Evolutionary conservation across 352 stramenopile species (phyloP).

Genomic region (Globisporangium parvum): DNA sequence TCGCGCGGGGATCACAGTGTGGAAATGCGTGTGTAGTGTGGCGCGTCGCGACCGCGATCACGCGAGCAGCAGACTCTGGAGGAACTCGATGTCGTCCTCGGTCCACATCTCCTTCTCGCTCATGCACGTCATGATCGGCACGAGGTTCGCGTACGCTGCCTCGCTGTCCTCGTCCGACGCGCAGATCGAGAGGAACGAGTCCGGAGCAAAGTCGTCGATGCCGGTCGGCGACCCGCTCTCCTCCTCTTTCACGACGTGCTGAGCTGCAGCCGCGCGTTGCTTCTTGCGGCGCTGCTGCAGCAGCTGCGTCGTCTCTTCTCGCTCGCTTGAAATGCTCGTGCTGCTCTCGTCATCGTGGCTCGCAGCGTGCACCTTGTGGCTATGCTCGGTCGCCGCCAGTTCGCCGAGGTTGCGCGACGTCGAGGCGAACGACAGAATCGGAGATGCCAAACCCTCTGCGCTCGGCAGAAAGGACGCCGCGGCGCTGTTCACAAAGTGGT

Average conservation of each 20-base stretch:
- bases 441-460: slow-evolving; percentile 19
- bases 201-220: slow-evolving; percentile 55
- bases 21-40: no score
- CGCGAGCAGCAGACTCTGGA: slow-evolving; percentile 63
- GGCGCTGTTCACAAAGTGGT: slow-evolving; percentile 4
- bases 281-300: slow-evolving; percentile 9
- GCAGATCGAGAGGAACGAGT: slow-evolving; percentile 44
- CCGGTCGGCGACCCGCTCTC: slow-evolving; percentile 41
- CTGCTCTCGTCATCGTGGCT: not conserved
- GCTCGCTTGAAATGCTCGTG: not conserved
- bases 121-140: slow-evolving; percentile 39
- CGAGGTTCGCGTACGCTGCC: slow-evolving; percentile 29
- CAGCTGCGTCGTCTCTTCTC: not conserved
- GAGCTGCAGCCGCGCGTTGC: slow-evolving; percentile 1
- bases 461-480: slow-evolving; percentile 18
- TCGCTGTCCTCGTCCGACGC: slow-evolving; percentile 22
- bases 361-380: not conserved
- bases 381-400: not conserved
- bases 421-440: slow-evolving; percentile 26
- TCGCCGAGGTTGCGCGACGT: not conserved
- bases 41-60: slow-evolving; percentile 15
- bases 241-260: slow-evolving; percentile 16
- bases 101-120: slow-evolving; percentile 62
- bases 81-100: slow-evolving; percentile 77
- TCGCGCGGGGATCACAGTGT: not conserved